Evolutionary conservation across 2,329 filamentous ascomycete genomes (phyloP).

Genomic region (Fusarium guadeloupense): DNA sequence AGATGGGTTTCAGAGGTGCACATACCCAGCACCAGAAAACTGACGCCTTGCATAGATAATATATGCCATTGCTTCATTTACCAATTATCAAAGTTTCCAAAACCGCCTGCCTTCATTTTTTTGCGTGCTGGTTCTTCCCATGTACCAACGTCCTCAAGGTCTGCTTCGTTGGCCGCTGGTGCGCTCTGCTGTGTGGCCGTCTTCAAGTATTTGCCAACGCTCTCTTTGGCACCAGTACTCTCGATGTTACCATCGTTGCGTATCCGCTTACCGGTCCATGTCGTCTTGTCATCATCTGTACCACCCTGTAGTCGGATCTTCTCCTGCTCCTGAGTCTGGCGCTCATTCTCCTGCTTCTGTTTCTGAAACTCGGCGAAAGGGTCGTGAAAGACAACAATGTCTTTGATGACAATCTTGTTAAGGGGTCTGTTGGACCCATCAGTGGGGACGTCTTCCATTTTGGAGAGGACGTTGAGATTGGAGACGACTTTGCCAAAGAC

Average conservation of each 20-base stretch:
- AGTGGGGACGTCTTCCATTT: conserved; percentile 79
- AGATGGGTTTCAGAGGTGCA: conserved; percentile 17
- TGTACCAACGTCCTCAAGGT: conserved; percentile 70
- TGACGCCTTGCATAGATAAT: neutral
- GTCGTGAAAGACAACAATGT: conserved; percentile 88
- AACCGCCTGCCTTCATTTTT: conserved; percentile 80
- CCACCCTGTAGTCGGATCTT: conserved; percentile 72
- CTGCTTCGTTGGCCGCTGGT: conserved; percentile 63
- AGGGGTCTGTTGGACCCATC: conserved; percentile 80
- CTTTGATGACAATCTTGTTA: conserved; percentile 81
- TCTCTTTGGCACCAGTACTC: conserved; percentile 52
- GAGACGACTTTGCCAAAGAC: conserved; percentile 90
- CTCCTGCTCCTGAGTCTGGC: conserved; percentile 65
- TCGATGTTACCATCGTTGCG: conserved; percentile 71
- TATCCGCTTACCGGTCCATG: conserved; percentile 95
- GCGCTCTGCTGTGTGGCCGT: conserved; percentile 51
- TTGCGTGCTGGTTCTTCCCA: conserved; percentile 80
- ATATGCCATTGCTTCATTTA: conserved; percentile 50
- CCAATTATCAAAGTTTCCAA: conserved; percentile 96
- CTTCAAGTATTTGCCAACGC: conserved; percentile 85
- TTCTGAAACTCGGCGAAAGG: conserved; percentile 94
- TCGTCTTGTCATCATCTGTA: conserved; percentile 87
- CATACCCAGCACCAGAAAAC: conserved; percentile 26
- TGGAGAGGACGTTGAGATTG: conserved; percentile 74
- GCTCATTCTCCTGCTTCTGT: conserved; percentile 72